These are phyloP conservation scores for Vitis rotundifolia DNA, from an alignment of 164 flowering plant genomes.

Conservation along the genomic window DNA sequence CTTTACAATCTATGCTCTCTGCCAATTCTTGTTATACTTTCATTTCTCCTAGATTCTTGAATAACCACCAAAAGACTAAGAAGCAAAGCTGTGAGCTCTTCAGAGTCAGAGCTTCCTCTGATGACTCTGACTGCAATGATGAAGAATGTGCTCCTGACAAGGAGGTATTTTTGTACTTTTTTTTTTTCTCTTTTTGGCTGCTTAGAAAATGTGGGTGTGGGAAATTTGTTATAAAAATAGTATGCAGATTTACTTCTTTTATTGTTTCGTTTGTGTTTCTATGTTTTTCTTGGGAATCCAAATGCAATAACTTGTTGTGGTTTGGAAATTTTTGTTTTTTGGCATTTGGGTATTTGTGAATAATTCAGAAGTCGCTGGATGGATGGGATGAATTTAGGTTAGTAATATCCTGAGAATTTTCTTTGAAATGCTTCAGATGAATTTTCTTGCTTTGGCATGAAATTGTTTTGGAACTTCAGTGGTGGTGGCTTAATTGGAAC, in stretches of 20 bases:
- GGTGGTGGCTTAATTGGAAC: too few species aligned
- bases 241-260: background rate
- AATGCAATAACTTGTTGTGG: too few species aligned
- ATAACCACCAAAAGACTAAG: constrained; percentile 16
- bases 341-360: too few species aligned
- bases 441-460: background rate
- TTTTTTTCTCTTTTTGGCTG: background rate
- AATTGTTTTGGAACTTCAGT: too few species aligned
- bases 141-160: constrained; percentile 99
- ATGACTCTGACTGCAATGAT: constrained; percentile 67
- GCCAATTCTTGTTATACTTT: constrained; percentile 32
- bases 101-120: constrained; percentile 57
- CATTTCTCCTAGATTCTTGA: constrained; percentile 25
- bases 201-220: background rate
- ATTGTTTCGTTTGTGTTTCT: too few species aligned
- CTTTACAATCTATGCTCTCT: constrained; percentile 48
- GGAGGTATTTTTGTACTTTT: constrained; percentile 49
- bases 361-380: too few species aligned
- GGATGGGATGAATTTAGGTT: too few species aligned
- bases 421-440: too few species aligned
- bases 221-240: background rate
- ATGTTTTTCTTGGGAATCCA: too few species aligned
- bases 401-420: too few species aligned
- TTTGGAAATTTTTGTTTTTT: too few species aligned
- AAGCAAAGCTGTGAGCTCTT: constrained; percentile 9